phyloP scores from a whole-genome alignment of 352 stramenopile species.

The Pythium periplocum region DNA sequence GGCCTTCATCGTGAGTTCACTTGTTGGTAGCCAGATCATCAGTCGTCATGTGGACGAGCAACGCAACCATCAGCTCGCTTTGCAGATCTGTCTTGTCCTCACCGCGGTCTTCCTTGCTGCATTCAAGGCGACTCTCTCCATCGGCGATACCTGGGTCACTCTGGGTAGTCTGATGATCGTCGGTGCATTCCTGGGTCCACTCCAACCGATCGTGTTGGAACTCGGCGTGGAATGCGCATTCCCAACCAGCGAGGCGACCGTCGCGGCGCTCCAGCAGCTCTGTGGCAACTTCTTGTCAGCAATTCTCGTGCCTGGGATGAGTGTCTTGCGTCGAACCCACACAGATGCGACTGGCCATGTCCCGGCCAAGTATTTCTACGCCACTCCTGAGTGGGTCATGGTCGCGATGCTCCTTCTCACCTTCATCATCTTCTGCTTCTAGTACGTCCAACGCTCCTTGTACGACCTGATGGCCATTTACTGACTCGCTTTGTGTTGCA shows the following conservation, averaged over 20 bases:
- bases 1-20: slow-evolving; percentile 63
- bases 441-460: slow-evolving; percentile 21
- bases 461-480: too few relatives aligned
- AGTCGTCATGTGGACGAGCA: slow-evolving; percentile 57
- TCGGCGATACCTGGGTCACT: slow-evolving; percentile 30
- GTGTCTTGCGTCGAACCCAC: slow-evolving; percentile 30
- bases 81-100: slow-evolving; percentile 48
- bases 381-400: slow-evolving; percentile 49
- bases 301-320: slow-evolving; percentile 47
- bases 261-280: slow-evolving; percentile 70
- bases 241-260: slow-evolving; percentile 68
- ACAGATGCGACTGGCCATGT: slow-evolving; percentile 26
- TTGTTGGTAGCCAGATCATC: slow-evolving; percentile 64
- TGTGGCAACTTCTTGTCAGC: slow-evolving; percentile 75
- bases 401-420: slow-evolving; percentile 33
- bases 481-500: background rate
- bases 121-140: slow-evolving; percentile 42
- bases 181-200: slow-evolving; percentile 49
- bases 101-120: slow-evolving; percentile 31
- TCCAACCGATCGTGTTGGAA: slow-evolving; percentile 68
- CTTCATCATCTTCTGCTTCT: slow-evolving; percentile 47
- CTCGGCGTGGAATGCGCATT: slow-evolving; percentile 69
- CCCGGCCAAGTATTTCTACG: slow-evolving; percentile 33
- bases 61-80: slow-evolving; percentile 49
- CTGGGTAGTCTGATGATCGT: slow-evolving; percentile 38